phyloP scores from a whole-genome alignment of 805 yeast genomes.

The Candida broadrunensis region DNA sequence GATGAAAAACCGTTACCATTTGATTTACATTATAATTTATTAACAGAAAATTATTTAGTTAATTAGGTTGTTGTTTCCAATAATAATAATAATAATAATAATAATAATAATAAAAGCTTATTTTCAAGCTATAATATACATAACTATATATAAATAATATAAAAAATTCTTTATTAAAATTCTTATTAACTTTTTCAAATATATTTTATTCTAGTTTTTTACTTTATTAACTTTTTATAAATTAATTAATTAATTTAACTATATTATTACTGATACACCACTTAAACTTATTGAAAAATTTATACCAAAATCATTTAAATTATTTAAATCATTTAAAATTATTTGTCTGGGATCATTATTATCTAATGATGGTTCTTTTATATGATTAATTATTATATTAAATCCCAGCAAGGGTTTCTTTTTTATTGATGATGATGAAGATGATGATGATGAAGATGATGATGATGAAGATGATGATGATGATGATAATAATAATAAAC shows the following conservation, averaged over 20 bases:
- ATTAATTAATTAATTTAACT: too few species aligned
- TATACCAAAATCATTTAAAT: constrained; percentile 41
- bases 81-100: too few species aligned
- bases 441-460: too few species aligned
- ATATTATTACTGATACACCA: constrained; percentile 43
- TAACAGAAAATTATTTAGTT: constrained; percentile 59
- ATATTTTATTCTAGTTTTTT: too few species aligned
- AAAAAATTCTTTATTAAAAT: too few species aligned
- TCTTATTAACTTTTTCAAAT: too few species aligned
- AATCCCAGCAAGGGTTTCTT: constrained; percentile 40
- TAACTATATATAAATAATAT: not conserved
- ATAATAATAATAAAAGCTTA: too few species aligned
- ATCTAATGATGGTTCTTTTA: constrained; percentile 38
- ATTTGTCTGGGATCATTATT: constrained; percentile 54
- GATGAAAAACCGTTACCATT: constrained; percentile 63
- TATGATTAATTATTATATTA: constrained; percentile 46
- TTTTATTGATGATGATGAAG: not conserved
- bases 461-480: too few species aligned
- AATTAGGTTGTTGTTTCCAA: constrained; percentile 7
- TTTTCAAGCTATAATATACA: not conserved
- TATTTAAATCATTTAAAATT: constrained; percentile 49
- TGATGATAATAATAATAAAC: constrained; percentile 10
- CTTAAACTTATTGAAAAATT: constrained; percentile 52
- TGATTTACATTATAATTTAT: constrained; percentile 56
- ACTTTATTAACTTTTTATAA: too few species aligned